phyloP scores from a whole-genome alignment of 371 early-diverging fungal genomes.

The Phascolomyces articulosus region DNA sequence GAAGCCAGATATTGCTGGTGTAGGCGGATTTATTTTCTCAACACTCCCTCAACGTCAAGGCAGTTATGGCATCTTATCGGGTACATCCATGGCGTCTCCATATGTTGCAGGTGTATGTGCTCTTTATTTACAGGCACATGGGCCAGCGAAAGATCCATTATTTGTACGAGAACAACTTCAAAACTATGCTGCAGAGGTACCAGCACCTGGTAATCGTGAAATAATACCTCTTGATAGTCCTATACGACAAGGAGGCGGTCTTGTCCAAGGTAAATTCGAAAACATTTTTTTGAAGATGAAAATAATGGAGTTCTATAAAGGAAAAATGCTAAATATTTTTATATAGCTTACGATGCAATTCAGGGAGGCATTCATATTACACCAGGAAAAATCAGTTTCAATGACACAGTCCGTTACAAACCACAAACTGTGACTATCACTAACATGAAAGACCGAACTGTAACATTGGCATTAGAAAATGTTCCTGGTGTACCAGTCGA shows the following conservation, averaged over 20 bases:
- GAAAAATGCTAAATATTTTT: not conserved
- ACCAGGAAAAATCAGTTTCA: slow-evolving; percentile 72
- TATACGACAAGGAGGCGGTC: slow-evolving; percentile 74
- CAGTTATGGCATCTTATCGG: slow-evolving; percentile 61
- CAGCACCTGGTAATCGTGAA: slow-evolving; percentile 11
- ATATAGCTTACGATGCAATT: slow-evolving; percentile 59
- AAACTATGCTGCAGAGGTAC: slow-evolving; percentile 46
- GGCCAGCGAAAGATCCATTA: slow-evolving; percentile 5
- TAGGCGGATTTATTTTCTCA: slow-evolving; percentile 74
- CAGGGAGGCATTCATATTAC: slow-evolving; percentile 49
- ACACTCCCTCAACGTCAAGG: slow-evolving; percentile 41
- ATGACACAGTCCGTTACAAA: slow-evolving; percentile 54
- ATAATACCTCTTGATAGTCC: slow-evolving; percentile 35
- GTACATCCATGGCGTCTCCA: slow-evolving; percentile 67
- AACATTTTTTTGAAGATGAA: too few relatives aligned
- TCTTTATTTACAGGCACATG: slow-evolving; percentile 49
- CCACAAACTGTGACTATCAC: slow-evolving; percentile 44
- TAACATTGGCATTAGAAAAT: slow-evolving; percentile 14
- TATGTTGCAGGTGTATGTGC: slow-evolving; percentile 69
- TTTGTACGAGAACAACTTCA: slow-evolving; percentile 28
- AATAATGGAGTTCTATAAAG: not conserved
- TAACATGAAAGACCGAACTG: slow-evolving; percentile 51
- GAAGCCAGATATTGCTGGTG: slow-evolving; percentile 59
- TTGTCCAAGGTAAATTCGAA: slow-evolving; percentile 60
- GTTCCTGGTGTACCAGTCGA: slow-evolving; percentile 36